These are phyloP conservation scores for Erodium moschatum DNA, from an alignment of 441 rosid species.

Conservation along the genomic window DNA sequence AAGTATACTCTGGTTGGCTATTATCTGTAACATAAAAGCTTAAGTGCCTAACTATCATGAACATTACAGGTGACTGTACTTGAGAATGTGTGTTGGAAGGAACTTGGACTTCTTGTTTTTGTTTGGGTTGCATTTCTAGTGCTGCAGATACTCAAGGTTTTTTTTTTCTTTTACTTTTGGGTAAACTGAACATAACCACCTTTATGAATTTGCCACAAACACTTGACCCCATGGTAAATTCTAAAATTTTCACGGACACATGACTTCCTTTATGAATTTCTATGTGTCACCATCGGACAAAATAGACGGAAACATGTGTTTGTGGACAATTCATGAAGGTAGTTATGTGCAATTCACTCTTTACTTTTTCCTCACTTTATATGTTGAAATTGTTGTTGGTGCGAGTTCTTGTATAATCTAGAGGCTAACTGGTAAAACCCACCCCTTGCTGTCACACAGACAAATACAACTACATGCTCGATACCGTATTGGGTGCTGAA, in stretches of 20 bases:
- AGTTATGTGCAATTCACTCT: too few relatives aligned
- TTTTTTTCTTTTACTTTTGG: constrained; percentile 16
- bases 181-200: too few relatives aligned
- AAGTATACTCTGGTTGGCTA: neutral
- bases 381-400: neutral
- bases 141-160: constrained; percentile 57
- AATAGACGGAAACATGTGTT: too few relatives aligned
- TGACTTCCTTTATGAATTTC: too few relatives aligned
- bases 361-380: too few relatives aligned
- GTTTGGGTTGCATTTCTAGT: constrained; percentile 58
- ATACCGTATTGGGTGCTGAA: constrained; percentile 52
- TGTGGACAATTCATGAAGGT: too few relatives aligned
- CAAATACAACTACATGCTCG: constrained; percentile 44
- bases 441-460: constrained; percentile 27
- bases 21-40: constrained; percentile 12
- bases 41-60: constrained; percentile 6
- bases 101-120: constrained; percentile 54
- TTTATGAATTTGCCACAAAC: too few relatives aligned
- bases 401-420: neutral
- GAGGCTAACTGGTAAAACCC: neutral
- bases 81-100: constrained; percentile 58
- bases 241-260: too few relatives aligned
- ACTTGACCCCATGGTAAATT: too few relatives aligned
- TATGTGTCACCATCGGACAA: too few relatives aligned
- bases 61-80: constrained; percentile 35